Evolutionary conservation across 495 filamentous ascomycete species (phyloP).

Genomic region (Podospora didyma): DNA sequence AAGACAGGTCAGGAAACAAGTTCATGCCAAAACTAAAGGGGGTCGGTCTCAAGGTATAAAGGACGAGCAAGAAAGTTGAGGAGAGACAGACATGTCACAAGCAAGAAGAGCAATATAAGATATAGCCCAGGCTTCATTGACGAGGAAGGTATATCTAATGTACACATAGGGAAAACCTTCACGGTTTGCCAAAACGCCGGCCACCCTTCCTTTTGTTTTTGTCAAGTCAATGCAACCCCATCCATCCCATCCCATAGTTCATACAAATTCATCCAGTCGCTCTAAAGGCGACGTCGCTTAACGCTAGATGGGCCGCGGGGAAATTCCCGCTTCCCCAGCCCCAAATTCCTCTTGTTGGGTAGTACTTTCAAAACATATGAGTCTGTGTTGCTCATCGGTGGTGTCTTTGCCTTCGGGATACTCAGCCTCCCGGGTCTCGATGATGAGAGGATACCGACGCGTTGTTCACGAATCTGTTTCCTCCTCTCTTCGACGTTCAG

Average conservation of each 20-base stretch:
- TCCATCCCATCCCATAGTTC: neutral
- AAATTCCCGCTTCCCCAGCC: neutral
- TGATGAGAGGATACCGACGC: constrained; percentile 15
- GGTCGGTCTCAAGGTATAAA: too few relatives aligned
- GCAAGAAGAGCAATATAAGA: too few relatives aligned
- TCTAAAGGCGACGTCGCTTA: constrained; percentile 16
- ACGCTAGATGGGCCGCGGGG: constrained; percentile 1
- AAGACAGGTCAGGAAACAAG: too few relatives aligned
- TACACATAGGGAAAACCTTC: too few relatives aligned
- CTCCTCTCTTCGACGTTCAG: constrained; percentile 45
- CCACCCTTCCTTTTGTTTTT: neutral
- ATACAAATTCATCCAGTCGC: constrained; percentile 5
- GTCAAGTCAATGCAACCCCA: neutral
- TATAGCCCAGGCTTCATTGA: too few relatives aligned
- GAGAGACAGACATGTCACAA: too few relatives aligned
- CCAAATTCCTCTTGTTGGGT: constrained; percentile 9
- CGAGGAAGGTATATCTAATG: too few relatives aligned
- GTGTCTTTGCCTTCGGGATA: constrained; percentile 20
- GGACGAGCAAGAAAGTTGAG: too few relatives aligned
- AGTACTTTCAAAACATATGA: constrained; percentile 21
- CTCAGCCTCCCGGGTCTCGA: constrained; percentile 21
- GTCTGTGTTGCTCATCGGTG: constrained; percentile 8
- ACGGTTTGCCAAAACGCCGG: neutral
- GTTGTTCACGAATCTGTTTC: constrained; percentile 19
- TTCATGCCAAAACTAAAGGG: too few relatives aligned